Base-by-base conservation (phyloP, 2,329 filamentous ascomycete species). In the Leptographium procerum region DNA sequence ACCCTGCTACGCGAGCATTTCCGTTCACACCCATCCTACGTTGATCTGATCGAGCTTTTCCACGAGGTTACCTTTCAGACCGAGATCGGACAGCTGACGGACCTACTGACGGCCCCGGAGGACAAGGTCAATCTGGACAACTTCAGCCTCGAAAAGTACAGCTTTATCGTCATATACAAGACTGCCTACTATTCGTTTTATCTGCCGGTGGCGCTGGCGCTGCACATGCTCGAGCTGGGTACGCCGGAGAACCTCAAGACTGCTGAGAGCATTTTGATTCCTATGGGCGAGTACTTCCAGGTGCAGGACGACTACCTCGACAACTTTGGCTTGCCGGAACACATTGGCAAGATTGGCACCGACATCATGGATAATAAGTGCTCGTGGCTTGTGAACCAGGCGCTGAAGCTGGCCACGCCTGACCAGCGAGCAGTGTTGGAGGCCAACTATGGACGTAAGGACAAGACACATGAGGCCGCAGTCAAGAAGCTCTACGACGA, bases 361-460 rank as follows among this genome's bases (percentile, higher is more conserved):
- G 94, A 99, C 69, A 99, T 99, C 73, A 86, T 91, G 80, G 94
- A 99, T 77, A 99, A 99, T 83, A 99, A 99, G 82, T 99, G 94
- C 81, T 95, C 89, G 48, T 99, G 94, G 94, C 78, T 99, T 61
- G 83, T 99, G 74, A 99, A 99, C 81, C 87, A 96, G 75, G 94
- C 94, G 52, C 80, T 99, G 60, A 81, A 85, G 71, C 81, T 87
- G 62, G 88, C 83, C 64, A 91, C 82, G 2, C 85, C 89, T 1
- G 90, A 92, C 71, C 94, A 99, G 81, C 85, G 91, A 69, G 81
- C 88, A 74, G 73, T 95, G 45, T 85, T 99, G 56, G 90, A 96
- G 69, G 84, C 89, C 59, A 92, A 96, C 78, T 99, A 99, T 72
- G 94, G 94, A 65, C 85, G 85, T 70, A 99, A 97, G 81, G 86